Evolutionary conservation across 257 asterid species (phyloP), one percentile per base, ranked within the genome.

Genomic region (Mentha longifolia): DNA sequence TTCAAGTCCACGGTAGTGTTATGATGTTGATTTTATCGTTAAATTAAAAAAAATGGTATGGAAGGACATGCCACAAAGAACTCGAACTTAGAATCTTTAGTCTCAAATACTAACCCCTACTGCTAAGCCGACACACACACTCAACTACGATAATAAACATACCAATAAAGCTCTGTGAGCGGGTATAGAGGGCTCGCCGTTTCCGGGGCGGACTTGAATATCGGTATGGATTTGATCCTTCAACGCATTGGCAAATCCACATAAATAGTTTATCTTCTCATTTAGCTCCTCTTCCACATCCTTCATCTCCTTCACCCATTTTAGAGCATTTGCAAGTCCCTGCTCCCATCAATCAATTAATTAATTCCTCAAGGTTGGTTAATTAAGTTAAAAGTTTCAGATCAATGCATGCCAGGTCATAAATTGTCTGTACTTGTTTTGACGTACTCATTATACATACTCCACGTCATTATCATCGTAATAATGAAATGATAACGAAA

Each of bases 121-220:
- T 22, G 25, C 2, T 22, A 22, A 22, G 25, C 25, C 25, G 2
- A 22, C 25, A 22, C 25, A 2, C 25, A 22, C 25, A 22, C 25
- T 22, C 25, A 2, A 22, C 25, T 0, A 22, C 25, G 25, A 22
- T 22, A 22, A 22, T 28, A 1, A 16, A 51, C 57, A 10, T 74
- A 92, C 98, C 91, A 92, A 66, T 50, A 92, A 75, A 13, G 98
- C 96, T 85, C 83, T 80, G 62, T 90, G 98, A 28, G 98, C 93
- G 5, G 93, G 93, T 65, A 90, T 83, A 5, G 89, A 65, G 9
- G 97, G 86, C 57, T 89, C 93, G 64, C 81, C 63, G 50, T 86
- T 85, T 57, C 98, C 96, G 10, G 98, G 97, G 68, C 78, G 74
- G 39, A 92, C 68, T 74, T 74, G 78, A 68, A 92, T 92, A 69